These are phyloP conservation scores for Venustampulla echinocandica DNA, from an alignment of 495 filamentous ascomycete species.

Conservation along the genomic window DNA sequence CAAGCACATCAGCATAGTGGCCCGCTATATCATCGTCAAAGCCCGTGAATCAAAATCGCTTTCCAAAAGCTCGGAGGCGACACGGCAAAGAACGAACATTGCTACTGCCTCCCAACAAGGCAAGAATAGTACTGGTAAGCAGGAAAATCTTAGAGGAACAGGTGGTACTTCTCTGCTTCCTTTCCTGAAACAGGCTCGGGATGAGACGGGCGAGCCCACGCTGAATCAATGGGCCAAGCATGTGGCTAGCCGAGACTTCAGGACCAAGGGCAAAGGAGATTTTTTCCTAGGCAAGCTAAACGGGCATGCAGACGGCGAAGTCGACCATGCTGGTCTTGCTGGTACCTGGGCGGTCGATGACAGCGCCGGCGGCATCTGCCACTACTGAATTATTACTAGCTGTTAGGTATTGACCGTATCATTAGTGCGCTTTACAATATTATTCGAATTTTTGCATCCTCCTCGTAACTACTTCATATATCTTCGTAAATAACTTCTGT, in stretches of 20 bases:
- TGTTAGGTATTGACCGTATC: not conserved
- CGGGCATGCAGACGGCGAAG: slow-evolving; percentile 50
- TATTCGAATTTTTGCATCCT: too few species aligned
- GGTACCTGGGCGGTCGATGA: slow-evolving; percentile 83
- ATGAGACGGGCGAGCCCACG: slow-evolving; percentile 90
- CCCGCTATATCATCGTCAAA: slow-evolving; percentile 85
- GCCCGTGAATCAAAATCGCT: slow-evolving; percentile 47
- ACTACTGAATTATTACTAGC: slow-evolving; percentile 28
- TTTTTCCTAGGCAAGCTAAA: slow-evolving; percentile 62
- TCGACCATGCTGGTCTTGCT: slow-evolving; percentile 69
- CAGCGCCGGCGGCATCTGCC: slow-evolving; percentile 66
- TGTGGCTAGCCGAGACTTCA: slow-evolving; percentile 49
- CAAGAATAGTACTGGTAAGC: slow-evolving; percentile 29
- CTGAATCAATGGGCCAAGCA: slow-evolving; percentile 74
- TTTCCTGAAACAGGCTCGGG: slow-evolving; percentile 88
- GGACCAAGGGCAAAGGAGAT: slow-evolving; percentile 37
- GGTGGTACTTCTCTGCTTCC: slow-evolving; percentile 89
- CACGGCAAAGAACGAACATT: slow-evolving; percentile 50
- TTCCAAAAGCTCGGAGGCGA: slow-evolving; percentile 26
- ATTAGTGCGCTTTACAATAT: too few species aligned
- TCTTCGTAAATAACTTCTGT: too few species aligned
- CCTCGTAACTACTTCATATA: too few species aligned
- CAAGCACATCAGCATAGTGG: slow-evolving; percentile 94
- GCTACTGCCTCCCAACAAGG: slow-evolving; percentile 49
- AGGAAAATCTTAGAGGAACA: slow-evolving; percentile 68